These are phyloP conservation scores for Picea glauca DNA, from an alignment of 75 land plant species.

Conservation along the genomic window DNA sequence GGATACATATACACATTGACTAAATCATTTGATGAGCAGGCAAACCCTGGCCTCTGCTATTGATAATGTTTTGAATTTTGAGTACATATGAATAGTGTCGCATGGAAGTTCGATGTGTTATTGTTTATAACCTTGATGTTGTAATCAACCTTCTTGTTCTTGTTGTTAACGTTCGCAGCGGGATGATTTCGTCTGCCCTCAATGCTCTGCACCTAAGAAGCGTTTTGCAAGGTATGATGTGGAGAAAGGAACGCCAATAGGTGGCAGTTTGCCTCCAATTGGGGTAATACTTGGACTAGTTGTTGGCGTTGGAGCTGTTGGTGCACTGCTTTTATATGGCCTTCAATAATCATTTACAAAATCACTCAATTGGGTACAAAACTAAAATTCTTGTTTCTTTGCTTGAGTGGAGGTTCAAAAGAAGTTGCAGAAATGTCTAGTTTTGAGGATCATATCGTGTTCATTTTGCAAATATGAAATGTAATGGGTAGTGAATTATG, in stretches of 20 bases:
- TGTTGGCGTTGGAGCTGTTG: constrained; percentile 72
- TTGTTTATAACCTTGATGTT: background rate
- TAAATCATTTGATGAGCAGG: constrained; percentile 97
- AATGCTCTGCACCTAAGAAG: constrained; percentile 97
- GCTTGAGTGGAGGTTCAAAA: background rate
- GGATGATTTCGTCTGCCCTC: constrained; percentile 81
- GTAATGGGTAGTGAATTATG: background rate
- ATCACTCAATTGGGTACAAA: background rate
- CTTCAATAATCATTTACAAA: constrained; percentile 50
- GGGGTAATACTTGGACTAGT: constrained; percentile 77
- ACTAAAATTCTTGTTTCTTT: background rate
- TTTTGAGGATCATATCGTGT: background rate
- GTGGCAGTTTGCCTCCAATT: constrained; percentile 79
- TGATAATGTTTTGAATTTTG: background rate
- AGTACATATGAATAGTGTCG: background rate
- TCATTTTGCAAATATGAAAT: background rate
- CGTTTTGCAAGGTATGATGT: constrained; percentile 93
- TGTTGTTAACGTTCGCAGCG: constrained; percentile 46
- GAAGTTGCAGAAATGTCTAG: background rate
- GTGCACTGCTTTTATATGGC: constrained; percentile 84
- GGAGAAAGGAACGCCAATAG: constrained; percentile 75
- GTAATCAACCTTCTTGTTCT: background rate
- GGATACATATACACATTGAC: constrained; percentile 83
- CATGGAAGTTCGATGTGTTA: background rate
- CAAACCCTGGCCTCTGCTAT: constrained; percentile 12